Base-by-base conservation (phyloP, 768 basidiomycete species). In the Lactarius akahatsu region DNA sequence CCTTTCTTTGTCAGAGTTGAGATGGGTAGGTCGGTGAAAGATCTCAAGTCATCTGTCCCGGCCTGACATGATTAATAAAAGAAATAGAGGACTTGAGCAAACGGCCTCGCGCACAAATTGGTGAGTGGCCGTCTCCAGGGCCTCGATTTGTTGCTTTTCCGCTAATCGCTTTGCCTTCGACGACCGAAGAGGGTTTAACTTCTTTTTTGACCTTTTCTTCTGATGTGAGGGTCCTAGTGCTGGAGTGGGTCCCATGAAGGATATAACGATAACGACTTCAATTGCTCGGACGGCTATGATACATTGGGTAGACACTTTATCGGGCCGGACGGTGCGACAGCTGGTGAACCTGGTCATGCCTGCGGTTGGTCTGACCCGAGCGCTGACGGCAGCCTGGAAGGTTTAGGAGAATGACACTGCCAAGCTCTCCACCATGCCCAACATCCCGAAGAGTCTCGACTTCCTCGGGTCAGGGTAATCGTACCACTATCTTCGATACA, bases 1-100 rank as follows among this genome's bases (percentile, higher is more conserved):
- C 70, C 70, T 66, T 64, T 66, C 59, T 71, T 71, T n/a, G 70
- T 69, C n/a, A 61, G 36, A 40, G 57, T 45, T 8, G 70, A 71
- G 61, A 71, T 56, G 7, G 70, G 70, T 36, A 71, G 59, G 38
- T 70, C 65, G 26, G 68, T 55, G 50, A 71, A 71, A 1, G 63
- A 47, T n/a, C 32, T 70, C 23, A 69, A 60, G 36, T 64, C 59
- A 55, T 55, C 59, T 60, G 65, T 8, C 9, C 63, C 28, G 28
- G n/a, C 43, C 70, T 70, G 59, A 43, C 59, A 61, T 32, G 36
- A 50, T 70, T 40, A 58, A 61, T 38, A 16, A 63, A 54, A 34
- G n/a, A 40, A 28, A 34, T 3, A 47, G 2, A 26, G 15, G 18
- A n/a, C 34, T 4, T 38, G 8, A 45, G 50, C 26, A 34, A 59